Percentiles rank a stretch among this genome's conserved stretches.
Evolutionary conservation across 768 basidiomycete genomes (phyloP).

Genomic region (Amanita brunnescens): DNA sequence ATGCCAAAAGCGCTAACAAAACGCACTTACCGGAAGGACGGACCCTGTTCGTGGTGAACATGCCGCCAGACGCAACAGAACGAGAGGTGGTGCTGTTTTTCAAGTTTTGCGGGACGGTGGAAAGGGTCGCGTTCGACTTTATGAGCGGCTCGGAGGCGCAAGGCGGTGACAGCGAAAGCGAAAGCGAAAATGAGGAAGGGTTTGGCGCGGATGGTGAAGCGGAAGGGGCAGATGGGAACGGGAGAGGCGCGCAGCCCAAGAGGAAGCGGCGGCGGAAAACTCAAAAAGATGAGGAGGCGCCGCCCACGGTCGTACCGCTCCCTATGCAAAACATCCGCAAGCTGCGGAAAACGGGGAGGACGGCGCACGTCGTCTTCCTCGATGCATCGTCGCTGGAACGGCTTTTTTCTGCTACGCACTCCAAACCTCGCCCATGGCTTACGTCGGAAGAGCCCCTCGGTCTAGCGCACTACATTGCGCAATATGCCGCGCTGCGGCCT

Average conservation of each 20-base stretch:
- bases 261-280: slow-evolving; percentile 33
- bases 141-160: slow-evolving; percentile 24
- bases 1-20: slow-evolving; percentile 14
- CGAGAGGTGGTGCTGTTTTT: slow-evolving; percentile 74
- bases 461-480: slow-evolving; percentile 58
- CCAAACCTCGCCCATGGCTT: slow-evolving; percentile 65
- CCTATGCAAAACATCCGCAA: slow-evolving; percentile 45
- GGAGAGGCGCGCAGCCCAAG: slow-evolving; percentile 22
- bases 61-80: slow-evolving; percentile 84
- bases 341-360: slow-evolving; percentile 51
- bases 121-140: slow-evolving; percentile 59
- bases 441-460: slow-evolving; percentile 43
- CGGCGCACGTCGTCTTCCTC: slow-evolving; percentile 65
- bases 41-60: slow-evolving; percentile 82
- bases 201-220: slow-evolving; percentile 20
- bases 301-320: slow-evolving; percentile 53
- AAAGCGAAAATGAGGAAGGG: slow-evolving; percentile 25
- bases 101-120: slow-evolving; percentile 67
- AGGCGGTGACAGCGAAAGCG: slow-evolving; percentile 35
- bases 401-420: slow-evolving; percentile 22
- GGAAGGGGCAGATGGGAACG: slow-evolving; percentile 16
- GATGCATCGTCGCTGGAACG: slow-evolving; percentile 65
- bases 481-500: slow-evolving; percentile 64
- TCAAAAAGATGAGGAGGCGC: slow-evolving; percentile 13
- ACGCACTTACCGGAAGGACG: slow-evolving; percentile 39